These are phyloP conservation scores for Nemania abortiva DNA, from an alignment of 2,329 filamentous ascomycete genomes.

Conservation along the genomic window DNA sequence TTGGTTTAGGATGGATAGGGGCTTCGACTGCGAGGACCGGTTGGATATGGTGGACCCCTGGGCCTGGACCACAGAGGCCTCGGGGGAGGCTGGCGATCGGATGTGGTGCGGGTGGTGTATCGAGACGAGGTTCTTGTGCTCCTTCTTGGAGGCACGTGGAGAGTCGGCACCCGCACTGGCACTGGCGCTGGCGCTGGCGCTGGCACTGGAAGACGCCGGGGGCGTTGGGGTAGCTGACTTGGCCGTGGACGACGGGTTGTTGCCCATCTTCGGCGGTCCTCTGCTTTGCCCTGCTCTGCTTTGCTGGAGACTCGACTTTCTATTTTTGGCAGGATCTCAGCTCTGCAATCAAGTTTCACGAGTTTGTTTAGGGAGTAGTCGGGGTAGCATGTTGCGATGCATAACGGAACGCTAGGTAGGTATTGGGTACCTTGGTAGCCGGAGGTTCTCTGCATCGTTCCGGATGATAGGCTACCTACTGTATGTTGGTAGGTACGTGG, in stretches of 20 bases:
- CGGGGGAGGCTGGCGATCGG: conserved; percentile 69
- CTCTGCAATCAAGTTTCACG: background rate
- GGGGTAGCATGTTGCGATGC: background rate
- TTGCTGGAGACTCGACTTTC: background rate
- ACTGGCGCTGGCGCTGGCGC: conserved; percentile 8
- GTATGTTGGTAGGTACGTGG: background rate
- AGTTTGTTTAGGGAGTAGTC: background rate
- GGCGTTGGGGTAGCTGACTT: conserved; percentile 52
- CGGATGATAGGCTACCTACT: background rate
- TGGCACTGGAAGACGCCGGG: conserved; percentile 40
- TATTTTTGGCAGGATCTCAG: background rate
- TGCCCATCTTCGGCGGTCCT: conserved; percentile 55
- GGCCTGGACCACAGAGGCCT: conserved; percentile 71
- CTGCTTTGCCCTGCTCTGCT: background rate
- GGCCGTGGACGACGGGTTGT: conserved; percentile 55
- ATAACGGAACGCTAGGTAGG: background rate
- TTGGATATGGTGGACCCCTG: conserved; percentile 66
- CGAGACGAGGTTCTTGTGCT: conserved; percentile 66
- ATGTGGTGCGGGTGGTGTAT: conserved; percentile 62
- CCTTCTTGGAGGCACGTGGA: conserved; percentile 55
- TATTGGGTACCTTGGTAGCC: background rate
- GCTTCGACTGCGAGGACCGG: conserved; percentile 62
- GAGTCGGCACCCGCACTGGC: conserved; percentile 47
- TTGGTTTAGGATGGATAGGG: conserved; percentile 62
- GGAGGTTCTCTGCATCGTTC: background rate